phyloP scores from a whole-genome alignment of 129 eudicot species.

The Ambrosia artemisiifolia region DNA sequence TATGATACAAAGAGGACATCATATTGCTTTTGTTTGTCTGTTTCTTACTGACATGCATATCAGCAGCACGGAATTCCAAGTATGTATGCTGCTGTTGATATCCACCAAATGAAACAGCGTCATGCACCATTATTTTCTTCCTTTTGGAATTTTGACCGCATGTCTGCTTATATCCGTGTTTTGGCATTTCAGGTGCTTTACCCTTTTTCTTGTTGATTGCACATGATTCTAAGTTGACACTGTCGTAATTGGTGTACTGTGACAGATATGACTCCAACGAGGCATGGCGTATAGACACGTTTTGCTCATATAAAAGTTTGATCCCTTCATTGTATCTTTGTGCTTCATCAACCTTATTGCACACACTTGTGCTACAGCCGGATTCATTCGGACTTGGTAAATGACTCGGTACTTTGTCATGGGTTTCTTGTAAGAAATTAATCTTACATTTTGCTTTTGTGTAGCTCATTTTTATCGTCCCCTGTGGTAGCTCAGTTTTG shows the following conservation, averaged over 20 bases:
- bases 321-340: not conserved
- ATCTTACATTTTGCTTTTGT: conserved; percentile 54
- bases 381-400: conserved; percentile 41
- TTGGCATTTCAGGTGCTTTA: not conserved
- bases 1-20: conserved; percentile 16
- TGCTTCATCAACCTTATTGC: conserved; percentile 31
- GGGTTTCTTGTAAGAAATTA: conserved; percentile 55
- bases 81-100: conserved; percentile 35
- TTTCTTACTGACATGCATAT: not conserved
- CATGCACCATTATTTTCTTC: conserved; percentile 41
- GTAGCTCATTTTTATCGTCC: conserved; percentile 12
- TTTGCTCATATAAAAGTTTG: not conserved
- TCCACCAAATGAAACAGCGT: conserved; percentile 42
- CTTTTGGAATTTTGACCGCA: conserved; percentile 25
- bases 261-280: conserved; percentile 41
- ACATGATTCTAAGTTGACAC: not conserved
- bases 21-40: conserved; percentile 33
- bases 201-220: conserved; percentile 39
- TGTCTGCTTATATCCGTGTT: conserved; percentile 19
- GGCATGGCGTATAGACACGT: not conserved
- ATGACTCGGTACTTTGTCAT: conserved; percentile 45
- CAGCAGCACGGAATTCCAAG: conserved; percentile 16
- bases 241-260: conserved; percentile 15
- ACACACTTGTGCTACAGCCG: conserved; percentile 48
- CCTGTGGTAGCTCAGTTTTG: conserved; percentile 28